A percentile compares a stretch with the other conserved stretches of the same genome.
phyloP scores from a whole-genome alignment of 1,284 basidiomycete species.

The Cystobasidium sp. region DNA sequence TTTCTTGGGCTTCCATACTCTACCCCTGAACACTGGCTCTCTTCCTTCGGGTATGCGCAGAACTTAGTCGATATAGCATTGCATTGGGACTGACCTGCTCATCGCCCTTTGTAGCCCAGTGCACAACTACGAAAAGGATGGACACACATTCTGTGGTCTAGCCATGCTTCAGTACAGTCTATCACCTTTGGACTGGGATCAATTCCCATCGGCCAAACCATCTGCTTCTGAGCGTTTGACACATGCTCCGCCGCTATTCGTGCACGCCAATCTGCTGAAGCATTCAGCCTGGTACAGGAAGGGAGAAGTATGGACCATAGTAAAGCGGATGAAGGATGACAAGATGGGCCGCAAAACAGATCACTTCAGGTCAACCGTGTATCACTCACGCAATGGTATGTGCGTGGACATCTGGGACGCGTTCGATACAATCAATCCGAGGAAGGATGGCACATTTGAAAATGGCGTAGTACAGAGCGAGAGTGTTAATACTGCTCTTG shows the following conservation, averaged over 20 bases:
- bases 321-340: constrained; percentile 49
- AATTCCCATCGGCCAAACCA: constrained; percentile 14
- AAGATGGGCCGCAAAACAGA: constrained; percentile 39
- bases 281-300: constrained; percentile 54
- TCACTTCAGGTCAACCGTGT: constrained; percentile 44
- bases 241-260: constrained; percentile 59
- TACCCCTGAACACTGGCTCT: constrained; percentile 58
- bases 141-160: constrained; percentile 58
- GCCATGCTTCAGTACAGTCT: constrained; percentile 57
- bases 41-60: constrained; percentile 55
- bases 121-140: constrained; percentile 38
- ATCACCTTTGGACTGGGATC: constrained; percentile 50
- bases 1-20: constrained; percentile 57
- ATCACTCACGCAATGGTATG: constrained; percentile 46
- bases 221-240: constrained; percentile 4
- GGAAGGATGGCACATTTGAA: constrained; percentile 43
- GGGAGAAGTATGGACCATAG: constrained; percentile 49
- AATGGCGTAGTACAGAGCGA: constrained; percentile 47
- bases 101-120: not conserved
- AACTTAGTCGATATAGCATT: not conserved
- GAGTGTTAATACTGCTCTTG: constrained; percentile 44
- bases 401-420: constrained; percentile 52
- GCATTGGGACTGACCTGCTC: not conserved
- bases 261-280: constrained; percentile 61
- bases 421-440: constrained; percentile 21